A percentile compares a stretch with the other conserved stretches of the same genome.
Evolutionary conservation across 306 rosid species (phyloP).

Genomic region (Quercus robur): DNA sequence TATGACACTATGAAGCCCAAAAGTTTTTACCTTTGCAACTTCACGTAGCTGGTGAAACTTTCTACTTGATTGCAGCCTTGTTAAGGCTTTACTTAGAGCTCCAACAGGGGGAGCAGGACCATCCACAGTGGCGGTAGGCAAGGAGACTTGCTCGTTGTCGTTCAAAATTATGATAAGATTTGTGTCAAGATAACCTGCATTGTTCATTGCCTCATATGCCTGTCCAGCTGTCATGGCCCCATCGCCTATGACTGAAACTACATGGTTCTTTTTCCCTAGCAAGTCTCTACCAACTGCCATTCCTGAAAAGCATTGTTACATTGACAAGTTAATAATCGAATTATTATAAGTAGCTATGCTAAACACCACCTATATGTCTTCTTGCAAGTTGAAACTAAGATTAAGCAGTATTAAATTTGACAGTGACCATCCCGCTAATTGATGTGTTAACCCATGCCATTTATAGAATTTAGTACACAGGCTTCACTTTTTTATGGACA

Average conservation of each 20-base stretch:
- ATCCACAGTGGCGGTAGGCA: constrained; percentile 64
- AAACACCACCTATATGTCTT: no score
- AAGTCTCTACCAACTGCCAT: constrained; percentile 71
- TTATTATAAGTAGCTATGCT: not conserved
- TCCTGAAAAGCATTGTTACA: constrained; percentile 23
- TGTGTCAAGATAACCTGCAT: constrained; percentile 61
- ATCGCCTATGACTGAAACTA: constrained; percentile 63
- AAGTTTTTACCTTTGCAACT: constrained; percentile 43
- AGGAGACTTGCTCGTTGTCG: constrained; percentile 65
- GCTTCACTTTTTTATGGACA: not conserved
- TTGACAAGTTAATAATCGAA: not conserved
- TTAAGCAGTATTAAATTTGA: no score
- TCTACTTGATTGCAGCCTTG: constrained; percentile 35
- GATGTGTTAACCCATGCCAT: no score
- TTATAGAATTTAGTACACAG: not conserved
- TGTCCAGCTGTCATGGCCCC: constrained; percentile 75
- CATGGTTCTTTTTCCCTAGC: constrained; percentile 50
- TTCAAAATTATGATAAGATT: constrained; percentile 59
- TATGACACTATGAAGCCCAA: not conserved
- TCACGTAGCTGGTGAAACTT: constrained; percentile 43
- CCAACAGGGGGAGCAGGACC: constrained; percentile 63
- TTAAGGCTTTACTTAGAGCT: constrained; percentile 57
- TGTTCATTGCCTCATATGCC: constrained; percentile 75
- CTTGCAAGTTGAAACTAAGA: no score
- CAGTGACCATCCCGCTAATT: no score